phyloP scores from a whole-genome alignment of 2,329 filamentous ascomycete species.

The Lachnellula occidentalis region DNA sequence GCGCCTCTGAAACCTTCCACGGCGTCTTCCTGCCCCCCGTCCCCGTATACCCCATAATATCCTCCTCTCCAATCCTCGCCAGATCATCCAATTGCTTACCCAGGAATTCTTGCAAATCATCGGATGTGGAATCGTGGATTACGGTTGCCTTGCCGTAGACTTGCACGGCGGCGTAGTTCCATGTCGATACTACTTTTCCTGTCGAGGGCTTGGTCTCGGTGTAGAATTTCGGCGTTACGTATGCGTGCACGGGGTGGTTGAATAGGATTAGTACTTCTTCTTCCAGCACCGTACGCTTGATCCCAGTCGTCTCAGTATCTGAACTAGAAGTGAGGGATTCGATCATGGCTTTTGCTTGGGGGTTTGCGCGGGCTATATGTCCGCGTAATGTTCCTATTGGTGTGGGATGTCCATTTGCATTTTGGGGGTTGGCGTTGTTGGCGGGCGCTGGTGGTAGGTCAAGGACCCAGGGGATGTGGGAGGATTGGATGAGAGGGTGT shows the following conservation, averaged over 20 bases:
- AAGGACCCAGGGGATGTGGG: constrained; percentile 56
- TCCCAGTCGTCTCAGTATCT: not conserved
- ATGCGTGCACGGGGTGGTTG: constrained; percentile 52
- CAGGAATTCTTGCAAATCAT: constrained; percentile 44
- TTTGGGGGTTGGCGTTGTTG: not conserved
- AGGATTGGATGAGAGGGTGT: constrained; percentile 49
- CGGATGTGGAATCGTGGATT: constrained; percentile 43
- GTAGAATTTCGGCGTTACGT: constrained; percentile 66
- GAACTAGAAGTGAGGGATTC: constrained; percentile 33
- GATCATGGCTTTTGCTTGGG: constrained; percentile 57
- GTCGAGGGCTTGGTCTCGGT: constrained; percentile 56
- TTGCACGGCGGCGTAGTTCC: constrained; percentile 64
- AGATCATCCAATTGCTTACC: constrained; percentile 48
- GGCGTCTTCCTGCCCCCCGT: constrained; percentile 32
- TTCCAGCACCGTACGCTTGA: constrained; percentile 31
- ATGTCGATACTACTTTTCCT: constrained; percentile 64
- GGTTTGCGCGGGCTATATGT: constrained; percentile 58
- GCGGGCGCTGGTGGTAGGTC: constrained; percentile 34
- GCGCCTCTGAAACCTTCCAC: constrained; percentile 56
- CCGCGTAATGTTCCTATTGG: constrained; percentile 42
- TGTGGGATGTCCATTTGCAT: constrained; percentile 30
- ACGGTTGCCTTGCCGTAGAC: constrained; percentile 54
- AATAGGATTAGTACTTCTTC: constrained; percentile 60
- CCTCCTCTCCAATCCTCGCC: constrained; percentile 43
- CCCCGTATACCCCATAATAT: constrained; percentile 51